These are phyloP conservation scores for Irpex lacteus DNA, from an alignment of 1,284 basidiomycete species.

Conservation along the genomic window DNA sequence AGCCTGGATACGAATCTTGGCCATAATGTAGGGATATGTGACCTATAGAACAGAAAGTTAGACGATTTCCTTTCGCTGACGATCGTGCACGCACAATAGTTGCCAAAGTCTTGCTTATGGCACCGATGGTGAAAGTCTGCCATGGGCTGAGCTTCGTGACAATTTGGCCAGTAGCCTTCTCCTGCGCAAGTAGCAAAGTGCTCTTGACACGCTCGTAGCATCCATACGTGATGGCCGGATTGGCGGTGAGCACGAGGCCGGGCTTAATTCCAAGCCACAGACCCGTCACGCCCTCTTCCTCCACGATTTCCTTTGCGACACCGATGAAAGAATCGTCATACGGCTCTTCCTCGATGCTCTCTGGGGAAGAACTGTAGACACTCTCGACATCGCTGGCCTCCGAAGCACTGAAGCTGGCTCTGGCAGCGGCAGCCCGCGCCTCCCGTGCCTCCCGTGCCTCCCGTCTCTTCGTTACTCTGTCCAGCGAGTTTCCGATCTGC, in stretches of 20 bases:
- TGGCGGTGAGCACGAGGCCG: conserved; percentile 89
- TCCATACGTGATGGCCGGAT: conserved; percentile 99
- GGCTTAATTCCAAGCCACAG: conserved; percentile 96
- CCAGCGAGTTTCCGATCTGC: conserved; percentile 66
- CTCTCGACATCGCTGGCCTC: conserved; percentile 7
- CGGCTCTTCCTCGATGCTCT: conserved; percentile 22
- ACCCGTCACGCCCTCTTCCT: conserved; percentile 89
- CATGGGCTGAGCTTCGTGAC: conserved; percentile 71
- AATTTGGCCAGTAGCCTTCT: conserved; percentile 38
- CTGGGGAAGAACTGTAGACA: background rate
- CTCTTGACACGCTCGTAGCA: conserved; percentile 91
- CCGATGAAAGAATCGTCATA: conserved; percentile 71
- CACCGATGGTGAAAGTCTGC: conserved; percentile 87
- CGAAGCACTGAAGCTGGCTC: background rate
- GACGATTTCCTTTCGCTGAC: background rate
- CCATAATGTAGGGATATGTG: conserved; percentile 93
- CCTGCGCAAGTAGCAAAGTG: conserved; percentile 53
- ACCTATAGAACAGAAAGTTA: conserved; percentile 45
- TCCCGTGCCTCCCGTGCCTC: conserved; percentile 7
- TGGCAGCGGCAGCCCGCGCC: background rate
- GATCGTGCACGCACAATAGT: conserved; percentile 71
- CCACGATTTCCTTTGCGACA: conserved; percentile 85
- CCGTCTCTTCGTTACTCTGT: conserved; percentile 5
- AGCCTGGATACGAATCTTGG: conserved; percentile 96
- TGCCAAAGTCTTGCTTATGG: conserved; percentile 92